Conservation (phyloP, 805 yeast genomes). For the Wickerhamiella dianesei region DNA sequence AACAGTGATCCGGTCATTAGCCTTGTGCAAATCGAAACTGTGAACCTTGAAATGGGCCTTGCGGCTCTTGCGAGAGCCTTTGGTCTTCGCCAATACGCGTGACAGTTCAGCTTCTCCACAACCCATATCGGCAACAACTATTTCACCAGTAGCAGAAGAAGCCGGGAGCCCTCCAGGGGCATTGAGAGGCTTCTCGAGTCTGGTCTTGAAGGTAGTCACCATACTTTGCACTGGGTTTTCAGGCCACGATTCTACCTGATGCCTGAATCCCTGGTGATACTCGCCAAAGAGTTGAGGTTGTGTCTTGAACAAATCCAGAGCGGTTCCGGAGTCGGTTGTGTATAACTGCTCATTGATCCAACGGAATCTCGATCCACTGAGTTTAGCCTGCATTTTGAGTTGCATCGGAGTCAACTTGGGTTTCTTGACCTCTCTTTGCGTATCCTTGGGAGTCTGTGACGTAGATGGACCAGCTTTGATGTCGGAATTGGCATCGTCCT, state of each 20-base stretch:
- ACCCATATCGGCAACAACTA: constrained; percentile 95
- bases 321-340: constrained; percentile 67
- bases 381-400: constrained; percentile 87
- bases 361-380: constrained; percentile 88
- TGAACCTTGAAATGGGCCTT: constrained; percentile 44
- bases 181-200: constrained; percentile 48
- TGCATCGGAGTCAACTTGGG: constrained; percentile 68
- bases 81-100: constrained; percentile 38
- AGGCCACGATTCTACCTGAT: constrained; percentile 96
- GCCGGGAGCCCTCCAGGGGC: constrained; percentile 94
- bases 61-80: constrained; percentile 25
- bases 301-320: constrained; percentile 53
- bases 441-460: not conserved
- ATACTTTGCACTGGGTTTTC: constrained; percentile 94
- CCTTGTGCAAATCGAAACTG: constrained; percentile 82
- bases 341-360: constrained; percentile 98
- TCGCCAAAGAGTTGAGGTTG: constrained; percentile 88
- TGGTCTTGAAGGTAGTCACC: constrained; percentile 48
- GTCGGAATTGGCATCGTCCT: not conserved
- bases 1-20: constrained; percentile 84
- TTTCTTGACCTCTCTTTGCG: not conserved
- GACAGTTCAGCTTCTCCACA: constrained; percentile 95
- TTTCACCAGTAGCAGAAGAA: constrained; percentile 33
- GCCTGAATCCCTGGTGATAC: constrained; percentile 87
- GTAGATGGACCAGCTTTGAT: not conserved